Evolutionary conservation across 768 basidiomycete genomes (phyloP), one percentile per base, ranked within the genome.

Genomic region (Lepiota venenata): DNA sequence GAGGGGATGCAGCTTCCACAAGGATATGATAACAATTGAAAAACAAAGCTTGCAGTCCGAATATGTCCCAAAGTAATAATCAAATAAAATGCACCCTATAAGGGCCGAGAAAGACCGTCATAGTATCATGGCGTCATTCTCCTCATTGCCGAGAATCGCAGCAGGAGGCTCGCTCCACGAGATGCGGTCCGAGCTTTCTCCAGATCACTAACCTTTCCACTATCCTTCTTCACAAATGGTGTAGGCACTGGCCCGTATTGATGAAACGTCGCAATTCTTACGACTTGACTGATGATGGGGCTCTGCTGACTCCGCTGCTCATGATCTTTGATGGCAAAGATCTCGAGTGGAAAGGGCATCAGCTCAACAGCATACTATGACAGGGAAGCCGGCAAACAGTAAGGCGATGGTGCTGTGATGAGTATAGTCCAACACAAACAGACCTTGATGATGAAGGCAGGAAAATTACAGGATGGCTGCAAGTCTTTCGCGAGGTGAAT

Each of bases 401-500:
- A 15, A 45, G 45, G 11, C 4, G 22, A 44, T n/a, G 21, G 45
- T 16, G 5, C 25, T 25, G 25, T n/a, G 25, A 25, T n/a, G 25
- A 25, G 25, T 25, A 25, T 25, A 5, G 25, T n/a, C n/a, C n/a
- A n/a, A n/a, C 52, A 15, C 16, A 35, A n/a, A 52, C 60, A 11
- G 11, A 63, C 62, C 49, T 60, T 58, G 20, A 61, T 39, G 2
- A 42, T 45, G 15, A 60, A 58, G 3, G 50, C 52, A 21, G 55
- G 12, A 32, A 53, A 60, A 29, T 49, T 37, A 21, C 43, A 60
- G 1, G 60, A 49, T 0, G 60, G 57, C 18, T 54, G 27, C 27
- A 62, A 44, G 10, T 62, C 57, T 21, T 56, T 47, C 1, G 49
- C 22, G 15, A 63, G 48, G 43, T 63, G 60, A 10, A 63, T 61